Evolutionary conservation across 306 rosid genomes (phyloP), one percentile per base, ranked within the genome.

Genomic region (Castanopsis chinensis): DNA sequence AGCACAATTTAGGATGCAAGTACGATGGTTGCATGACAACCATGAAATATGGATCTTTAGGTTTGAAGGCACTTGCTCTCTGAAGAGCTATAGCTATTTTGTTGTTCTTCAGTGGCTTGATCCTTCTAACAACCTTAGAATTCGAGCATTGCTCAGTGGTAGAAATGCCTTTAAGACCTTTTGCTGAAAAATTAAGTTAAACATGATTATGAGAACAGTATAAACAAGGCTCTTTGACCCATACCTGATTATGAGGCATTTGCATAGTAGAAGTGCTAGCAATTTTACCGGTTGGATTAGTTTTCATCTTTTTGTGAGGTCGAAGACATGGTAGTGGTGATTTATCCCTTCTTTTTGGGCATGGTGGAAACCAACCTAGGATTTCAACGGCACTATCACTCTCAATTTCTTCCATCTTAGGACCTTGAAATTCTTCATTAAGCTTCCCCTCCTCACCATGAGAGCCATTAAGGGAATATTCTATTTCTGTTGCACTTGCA

Each of bases 401-500:
- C 45, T 20, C 30, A 20, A 28, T n/a, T 49, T 53, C 78, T 35
- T 28, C 55, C 19, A 12, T 75, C 33, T 14, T 9, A 19, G 54
- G 49, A 7, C 10, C 25, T 19, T n/a, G 52, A 4, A 45, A 21
- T 1, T 73, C 49, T n/a, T 23, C 49, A 43, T 51, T 52, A 64
- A 30, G 18, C 1, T 72, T 3, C 7, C 14, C 30, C 30, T 59
- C 65, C 30, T 59, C 33, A 23, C 19, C 67, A 60, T 30, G 15
- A 25, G 67, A 23, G 12, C 33, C 10, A 33, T 3, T 55, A 33
- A 18, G 5, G 4, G 89, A 80, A 82, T 83, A 86, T 3, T 82
- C 69, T n/a, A 80, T 83, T 49, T 80, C 89, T 2, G 35, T 14
- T 13, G 75, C 41, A 33, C 54, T 83, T 14, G 2, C 5, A 17